Evolutionary conservation across 192 early-diverging fungal genomes (phyloP), one percentile per base, ranked within the genome.

Genomic region (Paraglomus occultum): DNA sequence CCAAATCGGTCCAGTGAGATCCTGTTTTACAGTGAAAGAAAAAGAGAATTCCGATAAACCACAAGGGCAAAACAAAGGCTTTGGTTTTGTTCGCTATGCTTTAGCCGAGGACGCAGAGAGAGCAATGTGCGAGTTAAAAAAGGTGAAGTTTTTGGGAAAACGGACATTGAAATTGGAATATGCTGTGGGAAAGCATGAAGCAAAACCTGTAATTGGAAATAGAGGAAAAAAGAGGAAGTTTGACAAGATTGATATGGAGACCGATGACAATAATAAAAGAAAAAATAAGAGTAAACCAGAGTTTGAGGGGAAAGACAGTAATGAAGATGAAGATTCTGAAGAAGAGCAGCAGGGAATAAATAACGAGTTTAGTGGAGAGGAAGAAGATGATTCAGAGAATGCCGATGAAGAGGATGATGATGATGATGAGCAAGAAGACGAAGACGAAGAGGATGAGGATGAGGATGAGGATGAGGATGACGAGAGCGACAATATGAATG

Each of bases 41-140:
- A 78, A 74, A 12, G 67, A 71, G 8, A 64, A 61, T 3, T 45
- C 71, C 8, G 48, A 31, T 15, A 64, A 31, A 51, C 57, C 6
- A 71, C 48, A 51, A 69, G 70, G 63, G n/a, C 38, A 50, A 69
- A 94, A 94, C 77, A 90, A 86, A 51, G 96, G 96, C 7, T 97
- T 86, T 78, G 96, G 96, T 15, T 98, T 92, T 77, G 95, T 98
- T 6, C 88, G 93, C 71, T 98, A 88, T 73, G 90, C 88, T 2
- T 58, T 93, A 40, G 76, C 81, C 22, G 89, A 92, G 49, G 93
- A 94, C 79, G 92, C 94, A 2, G 77, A 84, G 38, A 80, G 84
- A 23, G 96, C 96, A 2, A 59, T 98, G 38, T 76, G 82, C 31
- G 88, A 91, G 58, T 81, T 98, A 10, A 84, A 89, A 49, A 82